These are phyloP conservation scores for Erigeron canadensis DNA, from an alignment of 129 eudicot species.

Conservation along the genomic window DNA sequence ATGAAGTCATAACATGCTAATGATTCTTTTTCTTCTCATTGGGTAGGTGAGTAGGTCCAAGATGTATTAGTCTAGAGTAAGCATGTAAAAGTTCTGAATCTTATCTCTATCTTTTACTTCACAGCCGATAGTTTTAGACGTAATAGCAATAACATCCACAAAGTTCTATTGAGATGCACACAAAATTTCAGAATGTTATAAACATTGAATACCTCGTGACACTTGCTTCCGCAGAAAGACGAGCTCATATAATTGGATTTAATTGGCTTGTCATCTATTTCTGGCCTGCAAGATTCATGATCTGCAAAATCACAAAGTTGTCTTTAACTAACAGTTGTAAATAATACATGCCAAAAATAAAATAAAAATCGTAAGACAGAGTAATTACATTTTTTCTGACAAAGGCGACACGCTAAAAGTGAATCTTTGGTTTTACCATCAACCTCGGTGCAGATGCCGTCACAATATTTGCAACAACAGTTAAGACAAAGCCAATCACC, in stretches of 20 bases:
- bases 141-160: neutral
- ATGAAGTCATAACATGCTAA: neutral
- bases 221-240: constrained; percentile 51
- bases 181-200: neutral
- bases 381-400: constrained; percentile 63
- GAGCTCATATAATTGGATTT: constrained; percentile 26
- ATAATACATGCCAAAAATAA: no score
- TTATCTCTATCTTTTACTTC: no score
- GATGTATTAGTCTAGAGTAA: neutral
- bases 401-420: constrained; percentile 47
- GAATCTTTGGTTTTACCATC: constrained; percentile 23
- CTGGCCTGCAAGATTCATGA: constrained; percentile 62
- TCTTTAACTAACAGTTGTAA: constrained; percentile 28
- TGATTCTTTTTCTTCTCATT: neutral
- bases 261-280: constrained; percentile 28
- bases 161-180: neutral
- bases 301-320: constrained; percentile 40
- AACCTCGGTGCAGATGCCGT: constrained; percentile 38
- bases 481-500: constrained; percentile 88
- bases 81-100: neutral
- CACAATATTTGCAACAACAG: constrained; percentile 71
- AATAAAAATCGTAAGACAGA: neutral
- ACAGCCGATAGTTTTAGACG: neutral
- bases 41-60: neutral
- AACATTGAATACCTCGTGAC: constrained; percentile 61